These are phyloP conservation scores for Curvularia lunata DNA, from an alignment of 2,329 filamentous ascomycete species.

Conservation along the genomic window DNA sequence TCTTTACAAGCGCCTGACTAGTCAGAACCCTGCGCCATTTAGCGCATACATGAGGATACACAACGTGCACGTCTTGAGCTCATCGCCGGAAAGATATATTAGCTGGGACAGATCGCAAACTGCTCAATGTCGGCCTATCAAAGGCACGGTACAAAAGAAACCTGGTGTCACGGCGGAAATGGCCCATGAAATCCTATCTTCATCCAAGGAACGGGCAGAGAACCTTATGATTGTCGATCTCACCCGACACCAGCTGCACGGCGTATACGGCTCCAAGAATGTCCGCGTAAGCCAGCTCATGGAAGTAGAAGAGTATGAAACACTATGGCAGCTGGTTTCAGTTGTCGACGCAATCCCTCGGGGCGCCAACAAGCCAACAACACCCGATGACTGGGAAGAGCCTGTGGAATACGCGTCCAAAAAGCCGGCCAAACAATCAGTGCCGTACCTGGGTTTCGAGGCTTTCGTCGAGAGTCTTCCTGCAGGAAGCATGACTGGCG, in stretches of 20 bases:
- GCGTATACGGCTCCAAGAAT: constrained; percentile 76
- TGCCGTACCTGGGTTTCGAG: constrained; percentile 67
- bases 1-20: constrained; percentile 73
- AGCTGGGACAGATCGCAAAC: constrained; percentile 66
- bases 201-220: constrained; percentile 90
- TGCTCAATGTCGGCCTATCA: constrained; percentile 90
- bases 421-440: constrained; percentile 12
- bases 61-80: constrained; percentile 72
- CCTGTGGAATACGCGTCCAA: constrained; percentile 30
- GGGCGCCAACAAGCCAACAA: constrained; percentile 32
- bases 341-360: constrained; percentile 71
- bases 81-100: constrained; percentile 89
- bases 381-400: constrained; percentile 43
- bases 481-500: constrained; percentile 95
- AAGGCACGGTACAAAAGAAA: constrained; percentile 89
- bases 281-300: constrained; percentile 80
- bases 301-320: constrained; percentile 87
- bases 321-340: constrained; percentile 89
- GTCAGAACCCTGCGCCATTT: constrained; percentile 81
- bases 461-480: constrained; percentile 80
- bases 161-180: constrained; percentile 70
- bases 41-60: constrained; percentile 77
- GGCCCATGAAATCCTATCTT: constrained; percentile 74
- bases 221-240: constrained; percentile 98
- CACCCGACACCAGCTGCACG: constrained; percentile 90